Conservation (phyloP, 2,329 filamentous ascomycete species). For the Colletotrichum sp. region DNA sequence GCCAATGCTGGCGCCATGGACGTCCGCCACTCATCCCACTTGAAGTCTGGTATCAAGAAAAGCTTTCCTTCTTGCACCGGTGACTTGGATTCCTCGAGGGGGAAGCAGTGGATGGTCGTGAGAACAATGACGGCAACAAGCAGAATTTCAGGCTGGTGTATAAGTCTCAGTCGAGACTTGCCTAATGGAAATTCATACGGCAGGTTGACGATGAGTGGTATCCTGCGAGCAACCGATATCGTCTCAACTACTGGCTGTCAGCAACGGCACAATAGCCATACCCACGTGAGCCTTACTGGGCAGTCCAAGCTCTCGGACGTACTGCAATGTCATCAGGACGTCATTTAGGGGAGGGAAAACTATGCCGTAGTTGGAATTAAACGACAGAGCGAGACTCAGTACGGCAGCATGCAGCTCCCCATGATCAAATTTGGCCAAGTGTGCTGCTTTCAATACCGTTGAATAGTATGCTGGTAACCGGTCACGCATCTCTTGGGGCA, state of each 20-base stretch:
- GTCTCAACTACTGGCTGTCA: constrained; percentile 22
- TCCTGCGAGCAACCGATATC: constrained; percentile 54
- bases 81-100: constrained; percentile 66
- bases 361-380: constrained; percentile 72
- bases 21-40: constrained; percentile 76
- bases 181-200: constrained; percentile 63
- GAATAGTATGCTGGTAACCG: constrained; percentile 68
- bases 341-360: constrained; percentile 75
- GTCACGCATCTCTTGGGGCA: constrained; percentile 70
- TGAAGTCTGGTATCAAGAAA: constrained; percentile 52
- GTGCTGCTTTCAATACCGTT: constrained; percentile 58
- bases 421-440: constrained; percentile 44
- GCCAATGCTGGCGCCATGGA: constrained; percentile 39
- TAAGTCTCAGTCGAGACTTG: constrained; percentile 46
- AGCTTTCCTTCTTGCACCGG: constrained; percentile 50
- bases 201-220: constrained; percentile 56
- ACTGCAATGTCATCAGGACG: constrained; percentile 70
- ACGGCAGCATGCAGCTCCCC: constrained; percentile 70
- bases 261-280: background rate
- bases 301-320: constrained; percentile 73
- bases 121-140: constrained; percentile 75
- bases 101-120: constrained; percentile 79
- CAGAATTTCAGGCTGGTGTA: constrained; percentile 76
- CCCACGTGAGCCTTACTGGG: constrained; percentile 61
- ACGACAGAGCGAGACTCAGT: constrained; percentile 66